Percentiles rank a stretch among this genome's conserved stretches.
These are phyloP conservation scores for Calocybe gangraenosa DNA, from an alignment of 768 basidiomycete species.

Conservation along the genomic window DNA sequence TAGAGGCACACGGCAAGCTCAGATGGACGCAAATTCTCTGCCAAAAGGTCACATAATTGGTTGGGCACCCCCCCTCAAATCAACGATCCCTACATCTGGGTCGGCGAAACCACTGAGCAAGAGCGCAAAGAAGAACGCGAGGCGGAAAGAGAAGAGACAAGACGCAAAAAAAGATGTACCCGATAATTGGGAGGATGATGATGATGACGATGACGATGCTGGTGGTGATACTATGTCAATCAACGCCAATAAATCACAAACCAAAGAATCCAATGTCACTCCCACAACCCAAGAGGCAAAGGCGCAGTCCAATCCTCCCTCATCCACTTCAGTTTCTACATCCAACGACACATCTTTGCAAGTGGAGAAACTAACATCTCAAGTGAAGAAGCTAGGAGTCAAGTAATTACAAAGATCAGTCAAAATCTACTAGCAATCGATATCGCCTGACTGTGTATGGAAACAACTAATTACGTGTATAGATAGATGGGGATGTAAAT, in stretches of 20 bases:
- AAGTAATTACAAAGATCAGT: conserved; percentile 31
- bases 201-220: conserved; percentile 38
- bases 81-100: conserved; percentile 28
- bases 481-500: conserved; percentile 16
- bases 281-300: conserved; percentile 1
- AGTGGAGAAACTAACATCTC: conserved; percentile 34
- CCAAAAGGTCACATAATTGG: conserved; percentile 83
- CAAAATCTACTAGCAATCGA: neutral
- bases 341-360: conserved; percentile 12
- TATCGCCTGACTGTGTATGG: conserved; percentile 9
- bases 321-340: neutral
- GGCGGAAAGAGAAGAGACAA: conserved; percentile 67
- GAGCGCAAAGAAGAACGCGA: conserved; percentile 79
- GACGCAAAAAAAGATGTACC: conserved; percentile 56
- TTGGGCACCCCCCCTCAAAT: conserved; percentile 62
- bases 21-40: conserved; percentile 58
- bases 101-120: conserved; percentile 58
- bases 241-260: conserved; percentile 12
- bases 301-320: conserved; percentile 7
- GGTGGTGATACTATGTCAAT: conserved; percentile 3
- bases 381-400: conserved; percentile 57
- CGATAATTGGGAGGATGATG: conserved; percentile 79
- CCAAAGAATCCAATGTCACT: conserved; percentile 13
- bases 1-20: conserved; percentile 70
- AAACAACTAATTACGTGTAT: conserved; percentile 19